Conservation (phyloP, 257 asterid species). For the Coffea eugenioides region DNA sequence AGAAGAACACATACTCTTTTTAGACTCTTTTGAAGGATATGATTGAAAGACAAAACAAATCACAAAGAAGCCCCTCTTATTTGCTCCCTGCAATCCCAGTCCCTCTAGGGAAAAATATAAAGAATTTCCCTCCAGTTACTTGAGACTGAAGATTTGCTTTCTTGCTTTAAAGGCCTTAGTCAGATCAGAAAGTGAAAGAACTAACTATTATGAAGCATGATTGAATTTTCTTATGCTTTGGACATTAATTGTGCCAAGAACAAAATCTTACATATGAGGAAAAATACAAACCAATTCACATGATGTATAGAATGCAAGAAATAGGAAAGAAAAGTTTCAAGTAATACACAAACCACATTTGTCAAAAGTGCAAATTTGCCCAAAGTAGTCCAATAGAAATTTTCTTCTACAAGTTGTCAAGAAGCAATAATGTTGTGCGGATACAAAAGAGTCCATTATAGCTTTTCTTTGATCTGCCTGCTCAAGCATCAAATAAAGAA, state of each 20-base stretch:
- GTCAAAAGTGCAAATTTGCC: slow-evolving; percentile 50
- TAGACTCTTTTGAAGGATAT: neutral
- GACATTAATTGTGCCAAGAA: neutral
- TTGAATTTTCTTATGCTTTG: neutral
- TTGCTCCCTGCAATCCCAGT: neutral
- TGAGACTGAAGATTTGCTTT: neutral
- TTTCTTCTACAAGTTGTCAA: slow-evolving; percentile 89
- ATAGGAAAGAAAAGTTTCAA: slow-evolving; percentile 8
- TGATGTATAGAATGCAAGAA: neutral
- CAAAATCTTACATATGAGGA: neutral
- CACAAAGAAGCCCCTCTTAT: neutral
- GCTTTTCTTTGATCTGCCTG: slow-evolving; percentile 83
- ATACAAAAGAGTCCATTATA: slow-evolving; percentile 68
- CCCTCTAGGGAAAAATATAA: neutral
- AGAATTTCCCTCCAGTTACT: neutral
- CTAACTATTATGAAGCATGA: neutral
- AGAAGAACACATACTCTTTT: neutral
- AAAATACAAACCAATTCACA: neutral
- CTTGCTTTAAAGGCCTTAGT: neutral
- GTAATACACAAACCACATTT: slow-evolving; percentile 56
- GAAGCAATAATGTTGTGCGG: slow-evolving; percentile 80
- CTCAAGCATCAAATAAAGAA: slow-evolving; percentile 20
- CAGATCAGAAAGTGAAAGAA: neutral
- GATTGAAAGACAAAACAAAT: neutral
- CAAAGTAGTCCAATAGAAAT: slow-evolving; percentile 80